Evolutionary conservation across 2,329 filamentous ascomycete species (phyloP).

Genomic region (Aspergillus spinulosporus): DNA sequence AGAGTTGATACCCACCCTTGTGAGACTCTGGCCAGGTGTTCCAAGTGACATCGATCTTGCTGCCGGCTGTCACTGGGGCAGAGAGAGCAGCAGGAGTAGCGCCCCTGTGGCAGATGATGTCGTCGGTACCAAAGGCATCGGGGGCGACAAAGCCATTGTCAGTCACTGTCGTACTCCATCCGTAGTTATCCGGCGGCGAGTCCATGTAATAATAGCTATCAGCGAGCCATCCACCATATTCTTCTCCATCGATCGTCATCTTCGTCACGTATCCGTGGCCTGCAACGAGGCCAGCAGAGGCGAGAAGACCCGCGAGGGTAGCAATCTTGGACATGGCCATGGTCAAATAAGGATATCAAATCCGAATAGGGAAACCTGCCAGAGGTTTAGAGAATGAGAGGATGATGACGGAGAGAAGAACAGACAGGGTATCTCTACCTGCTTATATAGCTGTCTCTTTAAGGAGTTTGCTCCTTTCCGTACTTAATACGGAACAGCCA

Average conservation of each 20-base stretch:
- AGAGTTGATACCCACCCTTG: slow-evolving; percentile 38
- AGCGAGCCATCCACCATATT: slow-evolving; percentile 42
- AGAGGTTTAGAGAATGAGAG: slow-evolving; percentile 14
- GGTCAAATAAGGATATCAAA: slow-evolving; percentile 18
- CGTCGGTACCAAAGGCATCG: slow-evolving; percentile 38
- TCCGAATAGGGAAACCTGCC: slow-evolving; percentile 16
- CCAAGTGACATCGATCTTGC: slow-evolving; percentile 59
- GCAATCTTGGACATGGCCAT: slow-evolving; percentile 32
- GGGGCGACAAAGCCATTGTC: slow-evolving; percentile 55
- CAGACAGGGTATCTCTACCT: not conserved
- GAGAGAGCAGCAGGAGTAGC: slow-evolving; percentile 52
- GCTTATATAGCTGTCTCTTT: slow-evolving; percentile 19
- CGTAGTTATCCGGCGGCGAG: slow-evolving; percentile 45
- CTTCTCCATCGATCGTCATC: slow-evolving; percentile 5
- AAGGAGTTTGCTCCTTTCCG: not conserved
- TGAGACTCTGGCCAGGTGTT: slow-evolving; percentile 62
- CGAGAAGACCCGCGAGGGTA: slow-evolving; percentile 26
- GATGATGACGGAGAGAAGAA: not conserved
- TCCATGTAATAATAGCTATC: slow-evolving; percentile 31
- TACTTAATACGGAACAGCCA: slow-evolving; percentile 7
- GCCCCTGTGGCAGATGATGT: slow-evolving; percentile 62
- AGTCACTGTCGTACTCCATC: slow-evolving; percentile 54
- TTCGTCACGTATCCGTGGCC: slow-evolving; percentile 35
- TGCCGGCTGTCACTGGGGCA: slow-evolving; percentile 58
- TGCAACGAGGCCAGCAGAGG: slow-evolving; percentile 32